A percentile compares a stretch with the other conserved stretches of the same genome.
Evolutionary conservation across 441 rosid genomes (phyloP).

Genomic region (Viola pubescens): DNA sequence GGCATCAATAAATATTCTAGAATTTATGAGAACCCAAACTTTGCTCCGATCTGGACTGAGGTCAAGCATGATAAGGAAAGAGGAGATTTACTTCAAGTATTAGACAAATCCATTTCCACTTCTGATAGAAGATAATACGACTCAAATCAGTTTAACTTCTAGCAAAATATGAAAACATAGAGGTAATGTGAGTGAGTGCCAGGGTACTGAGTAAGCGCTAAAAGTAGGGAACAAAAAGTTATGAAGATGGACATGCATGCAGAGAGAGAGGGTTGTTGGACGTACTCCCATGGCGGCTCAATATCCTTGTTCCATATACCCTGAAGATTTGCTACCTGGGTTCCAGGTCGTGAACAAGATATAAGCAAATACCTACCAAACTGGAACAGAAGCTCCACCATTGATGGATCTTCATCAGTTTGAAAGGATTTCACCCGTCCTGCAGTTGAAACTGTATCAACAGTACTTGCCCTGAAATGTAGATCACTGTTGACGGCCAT

Average conservation of each 20-base stretch:
- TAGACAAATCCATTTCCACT: too few species aligned
- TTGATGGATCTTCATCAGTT: slow-evolving; percentile 69
- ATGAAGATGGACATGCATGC: not conserved
- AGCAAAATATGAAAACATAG: too few species aligned
- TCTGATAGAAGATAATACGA: too few species aligned
- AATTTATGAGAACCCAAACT: too few species aligned
- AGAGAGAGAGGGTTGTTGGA: slow-evolving; percentile 8
- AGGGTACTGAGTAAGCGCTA: too few species aligned
- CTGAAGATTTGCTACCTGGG: slow-evolving; percentile 86
- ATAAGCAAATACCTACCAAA: slow-evolving; percentile 91
- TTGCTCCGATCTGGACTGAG: too few species aligned
- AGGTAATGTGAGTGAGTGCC: too few species aligned
- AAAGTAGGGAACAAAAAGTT: not conserved
- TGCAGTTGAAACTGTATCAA: slow-evolving; percentile 45
- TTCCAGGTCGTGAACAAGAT: slow-evolving; percentile 81
- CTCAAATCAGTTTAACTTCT: too few species aligned
- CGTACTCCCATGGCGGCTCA: slow-evolving; percentile 95
- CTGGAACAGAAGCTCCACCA: slow-evolving; percentile 85
- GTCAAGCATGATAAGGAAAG: too few species aligned
- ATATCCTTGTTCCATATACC: slow-evolving; percentile 88
- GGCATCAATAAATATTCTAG: too few species aligned
- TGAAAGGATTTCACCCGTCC: slow-evolving; percentile 74
- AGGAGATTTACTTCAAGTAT: too few species aligned
- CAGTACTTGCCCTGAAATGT: slow-evolving; percentile 16
- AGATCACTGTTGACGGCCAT: slow-evolving; percentile 12